Evolutionary conservation across 2,329 filamentous ascomycete species (phyloP), one percentile per base, ranked within the genome.

Genomic region (Parafenestella ontariensis): DNA sequence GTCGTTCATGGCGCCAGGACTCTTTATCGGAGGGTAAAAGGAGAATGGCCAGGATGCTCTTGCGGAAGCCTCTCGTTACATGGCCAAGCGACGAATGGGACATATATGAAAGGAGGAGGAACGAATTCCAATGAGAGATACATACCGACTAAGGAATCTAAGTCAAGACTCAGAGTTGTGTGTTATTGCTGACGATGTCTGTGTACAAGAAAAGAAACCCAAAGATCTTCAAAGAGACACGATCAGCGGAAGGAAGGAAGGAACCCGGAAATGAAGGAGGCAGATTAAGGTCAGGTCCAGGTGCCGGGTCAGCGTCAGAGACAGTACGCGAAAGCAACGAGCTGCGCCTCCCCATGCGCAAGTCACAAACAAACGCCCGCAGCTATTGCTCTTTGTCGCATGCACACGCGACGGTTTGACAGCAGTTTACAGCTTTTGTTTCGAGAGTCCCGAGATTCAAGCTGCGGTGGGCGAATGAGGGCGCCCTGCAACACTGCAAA

Each of bases 381-480:
- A 50, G 34, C 26, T 37, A 37, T 48, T 29, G 40, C 37, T 48
- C 26, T 41, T 33, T 33, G 40, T 29, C 39, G 40, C 13, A n/a
- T n/a, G n/a, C 40, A 21, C 49, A 42, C 52, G 53, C 56, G 56
- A 61, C 58, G 67, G 66, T 68, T 72, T 59, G 66, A 58, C 56
- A 63, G 62, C 55, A 56, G 48, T 49, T 54, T 53, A 59, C 46
- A 33, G 45, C 40, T 20, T 26, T 46, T 26, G 52, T 58, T 58
- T 56, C 49, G 56, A 52, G 17, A 56, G 51, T 34, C 46, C 51
- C 47, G 56, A 43, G 49, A 51, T 51, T 49, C 33, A 33, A 49
- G 50, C 45, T 45, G 47, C 50, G 21, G 55, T 59, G 29, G 58
- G 52, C 70, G 65, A 75, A 71, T 72, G 56, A 66, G 57, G 54